Evolutionary conservation across 2,329 filamentous ascomycete genomes (phyloP).

Genomic region (Torrubiella hemipterigena): DNA sequence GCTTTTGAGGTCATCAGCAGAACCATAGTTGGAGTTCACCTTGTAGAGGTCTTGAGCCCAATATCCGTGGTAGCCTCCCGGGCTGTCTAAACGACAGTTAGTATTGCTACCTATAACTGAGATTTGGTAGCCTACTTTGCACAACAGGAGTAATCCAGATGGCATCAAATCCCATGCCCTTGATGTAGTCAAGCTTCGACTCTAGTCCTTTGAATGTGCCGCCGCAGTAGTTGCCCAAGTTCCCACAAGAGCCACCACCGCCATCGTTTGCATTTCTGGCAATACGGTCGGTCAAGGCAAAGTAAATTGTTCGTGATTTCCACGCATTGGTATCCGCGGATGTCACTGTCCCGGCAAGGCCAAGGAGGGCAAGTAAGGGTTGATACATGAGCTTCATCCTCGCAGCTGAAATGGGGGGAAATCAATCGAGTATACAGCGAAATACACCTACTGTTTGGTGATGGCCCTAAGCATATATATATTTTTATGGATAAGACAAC

Average conservation of each 20-base stretch:
- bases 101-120: conserved; percentile 1
- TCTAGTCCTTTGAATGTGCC: conserved; percentile 48
- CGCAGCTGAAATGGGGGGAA: neutral
- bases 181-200: conserved; percentile 50
- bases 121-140: conserved; percentile 18
- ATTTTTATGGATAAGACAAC: too few relatives aligned
- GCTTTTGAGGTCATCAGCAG: conserved; percentile 42
- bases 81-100: conserved; percentile 15
- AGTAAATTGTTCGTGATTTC: conserved; percentile 45
- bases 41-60: conserved; percentile 37
- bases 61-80: conserved; percentile 42
- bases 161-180: conserved; percentile 47
- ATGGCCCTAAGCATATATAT: too few relatives aligned
- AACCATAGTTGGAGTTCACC: conserved; percentile 48
- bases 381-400: conserved; percentile 9
- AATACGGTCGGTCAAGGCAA: conserved; percentile 44
- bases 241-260: conserved; percentile 28
- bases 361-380: conserved; percentile 2
- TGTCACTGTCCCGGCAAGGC: conserved; percentile 5
- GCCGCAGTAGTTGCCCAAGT: conserved; percentile 41
- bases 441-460: too few relatives aligned
- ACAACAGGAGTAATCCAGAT: conserved; percentile 49
- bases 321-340: conserved; percentile 25
- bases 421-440: too few relatives aligned
- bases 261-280: conserved; percentile 30